Evolutionary conservation across 2,329 filamentous ascomycete genomes (phyloP), one percentile per base, ranked within the genome.

Genomic region (Lachnellula suecica): DNA sequence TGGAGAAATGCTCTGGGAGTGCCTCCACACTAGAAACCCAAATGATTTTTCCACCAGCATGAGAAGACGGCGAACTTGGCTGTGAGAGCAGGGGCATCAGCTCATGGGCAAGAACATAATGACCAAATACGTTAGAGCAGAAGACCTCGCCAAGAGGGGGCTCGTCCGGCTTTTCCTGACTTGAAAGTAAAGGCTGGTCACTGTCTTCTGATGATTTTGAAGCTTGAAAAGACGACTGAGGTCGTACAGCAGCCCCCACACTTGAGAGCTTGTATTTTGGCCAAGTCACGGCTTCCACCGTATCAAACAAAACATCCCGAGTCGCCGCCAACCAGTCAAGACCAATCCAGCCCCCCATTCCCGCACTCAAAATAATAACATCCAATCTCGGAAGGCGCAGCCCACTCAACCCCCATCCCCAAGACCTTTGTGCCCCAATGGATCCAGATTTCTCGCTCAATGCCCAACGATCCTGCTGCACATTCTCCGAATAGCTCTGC

Each of bases 41-140:
- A 58, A 97, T 81, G 47, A 99, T 79, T 44, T 63, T 66, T 6
- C 65, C 63, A n/a, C 63, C 61, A 17, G 47, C 34, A 34, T 52
- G 53, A 7, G 61, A 53, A 5, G 60, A 54, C 6, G 61, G 40
- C 3, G 64, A 59, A 23, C 61, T 54, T 17, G 63, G 59, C 9
- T 52, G 59, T 31, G 65, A 68, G 7, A 99, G 79, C 10, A 97
- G 75, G 0, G 90, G 87, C 60, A 88, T 79, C 10, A 97, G 79
- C 65, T 87, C 84, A 69, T 96, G 92, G 15, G 83, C 83, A 22
- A 99, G 83, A 65, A 97, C 74, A 68, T 99, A 97, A 73, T 99
- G 94, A 0, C 94, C 94, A 67, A 99, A 97, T 25, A 96, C 81
- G 66, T 97, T 97, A 45, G 93, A 87, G 68, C 87, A 88, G 68